Percentiles rank a stretch among this genome's conserved stretches.
phyloP scores from a whole-genome alignment of 805 yeast genomes.

The Wickerhamiella shivajii region DNA sequence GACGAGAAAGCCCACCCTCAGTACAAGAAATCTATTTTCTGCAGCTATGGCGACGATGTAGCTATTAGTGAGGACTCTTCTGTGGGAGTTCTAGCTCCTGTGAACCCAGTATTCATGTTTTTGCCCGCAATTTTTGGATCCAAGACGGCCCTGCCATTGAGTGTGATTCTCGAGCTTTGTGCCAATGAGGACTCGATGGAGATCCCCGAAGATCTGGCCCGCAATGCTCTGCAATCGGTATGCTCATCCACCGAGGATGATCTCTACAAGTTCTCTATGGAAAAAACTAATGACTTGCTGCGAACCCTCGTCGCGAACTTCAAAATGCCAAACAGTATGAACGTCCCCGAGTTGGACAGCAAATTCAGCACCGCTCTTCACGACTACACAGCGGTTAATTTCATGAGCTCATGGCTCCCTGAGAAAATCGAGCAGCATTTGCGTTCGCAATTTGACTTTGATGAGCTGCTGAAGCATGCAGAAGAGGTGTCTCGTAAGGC shows the following conservation, averaged over 20 bases:
- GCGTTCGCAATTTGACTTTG: slow-evolving; percentile 15
- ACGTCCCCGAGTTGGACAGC: slow-evolving; percentile 10
- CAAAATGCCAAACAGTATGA: slow-evolving; percentile 3
- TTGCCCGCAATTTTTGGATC: slow-evolving; percentile 15
- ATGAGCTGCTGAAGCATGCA: slow-evolving; percentile 15
- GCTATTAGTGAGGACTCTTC: slow-evolving; percentile 15
- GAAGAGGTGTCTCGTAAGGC: slow-evolving; percentile 8
- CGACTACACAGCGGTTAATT: slow-evolving; percentile 14
- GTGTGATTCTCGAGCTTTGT: slow-evolving; percentile 18
- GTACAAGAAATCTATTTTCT: too few species aligned
- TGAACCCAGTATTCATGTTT: slow-evolving; percentile 20
- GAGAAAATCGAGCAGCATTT: slow-evolving; percentile 13
- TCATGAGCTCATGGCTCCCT: slow-evolving; percentile 18
- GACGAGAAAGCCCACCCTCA: slow-evolving; percentile 10
- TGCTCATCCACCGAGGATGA: slow-evolving; percentile 11
- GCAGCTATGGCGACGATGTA: slow-evolving; percentile 5
- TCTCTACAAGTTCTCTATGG: slow-evolving; percentile 9
- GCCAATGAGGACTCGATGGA: slow-evolving; percentile 10
- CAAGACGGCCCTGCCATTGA: slow-evolving; percentile 16
- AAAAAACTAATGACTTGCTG: slow-evolving; percentile 15
- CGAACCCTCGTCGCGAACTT: slow-evolving; percentile 11
- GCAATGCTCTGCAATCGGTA: slow-evolving; percentile 4
- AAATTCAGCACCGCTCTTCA: slow-evolving; percentile 10
- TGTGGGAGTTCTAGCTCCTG: slow-evolving; percentile 18
- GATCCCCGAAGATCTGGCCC: slow-evolving; percentile 12